Conservation (phyloP, 495 filamentous ascomycete genomes). For the Stereocaulon alpinum region DNA sequence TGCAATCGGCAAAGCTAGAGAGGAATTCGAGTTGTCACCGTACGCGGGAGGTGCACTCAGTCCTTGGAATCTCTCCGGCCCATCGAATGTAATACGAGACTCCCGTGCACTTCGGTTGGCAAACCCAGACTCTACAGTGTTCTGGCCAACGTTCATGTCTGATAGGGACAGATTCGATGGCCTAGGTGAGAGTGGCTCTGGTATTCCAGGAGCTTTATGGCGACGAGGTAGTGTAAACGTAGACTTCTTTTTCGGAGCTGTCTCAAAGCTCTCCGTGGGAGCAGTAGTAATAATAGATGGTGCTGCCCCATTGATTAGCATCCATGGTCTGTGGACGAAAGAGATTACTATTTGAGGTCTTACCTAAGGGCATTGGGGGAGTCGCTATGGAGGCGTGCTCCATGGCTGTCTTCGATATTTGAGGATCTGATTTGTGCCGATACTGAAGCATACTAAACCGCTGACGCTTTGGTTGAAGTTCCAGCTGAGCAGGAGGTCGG, state of each 20-base stretch:
- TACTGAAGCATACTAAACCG: constrained; percentile 87
- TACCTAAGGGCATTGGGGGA: constrained; percentile 68
- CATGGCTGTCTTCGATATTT: constrained; percentile 61
- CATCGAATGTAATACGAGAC: constrained; percentile 54
- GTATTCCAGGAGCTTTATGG: constrained; percentile 18
- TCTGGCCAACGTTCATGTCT: background rate
- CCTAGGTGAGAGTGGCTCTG: constrained; percentile 34
- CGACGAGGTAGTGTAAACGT: constrained; percentile 35
- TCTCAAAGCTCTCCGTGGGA: constrained; percentile 55
- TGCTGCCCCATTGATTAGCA: constrained; percentile 37
- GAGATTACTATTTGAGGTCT: constrained; percentile 24
- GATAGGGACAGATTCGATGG: constrained; percentile 20
- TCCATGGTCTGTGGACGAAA: background rate
- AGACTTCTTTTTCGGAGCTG: constrained; percentile 42
- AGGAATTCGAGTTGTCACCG: constrained; percentile 53
- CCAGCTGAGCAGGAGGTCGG: constrained; percentile 5
- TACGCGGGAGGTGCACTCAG: constrained; percentile 49
- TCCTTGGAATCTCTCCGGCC: constrained; percentile 50
- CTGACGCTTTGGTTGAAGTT: constrained; percentile 33
- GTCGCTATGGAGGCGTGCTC: constrained; percentile 50
- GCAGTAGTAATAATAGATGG: constrained; percentile 91
- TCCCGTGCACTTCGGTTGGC: constrained; percentile 34
- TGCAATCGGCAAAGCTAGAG: constrained; percentile 56
- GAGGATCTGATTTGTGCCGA: constrained; percentile 88
- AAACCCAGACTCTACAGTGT: background rate